Percentiles rank a stretch among this genome's conserved stretches.
Evolutionary conservation across 176 grass and related monocot species (phyloP).

Genomic region (Oryza meridionalis): DNA sequence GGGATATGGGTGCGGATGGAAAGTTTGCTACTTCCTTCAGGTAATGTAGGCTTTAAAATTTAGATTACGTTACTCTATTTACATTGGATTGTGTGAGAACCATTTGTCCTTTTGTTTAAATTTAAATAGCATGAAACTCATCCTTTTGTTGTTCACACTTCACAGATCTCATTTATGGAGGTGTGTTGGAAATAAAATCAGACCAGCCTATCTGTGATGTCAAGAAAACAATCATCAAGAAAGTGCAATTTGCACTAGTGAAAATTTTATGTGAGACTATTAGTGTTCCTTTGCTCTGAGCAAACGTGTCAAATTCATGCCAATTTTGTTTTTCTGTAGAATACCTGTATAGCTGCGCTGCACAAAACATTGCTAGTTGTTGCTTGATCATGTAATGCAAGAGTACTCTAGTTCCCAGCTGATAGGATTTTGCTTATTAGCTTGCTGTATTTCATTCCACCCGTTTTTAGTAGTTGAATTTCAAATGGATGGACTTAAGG

Average conservation of each 20-base stretch:
- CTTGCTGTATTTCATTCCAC: neutral
- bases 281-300: neutral
- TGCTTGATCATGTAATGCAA: neutral
- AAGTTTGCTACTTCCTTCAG: conserved; percentile 8
- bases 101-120: neutral
- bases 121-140: neutral
- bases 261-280: neutral
- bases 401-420: neutral
- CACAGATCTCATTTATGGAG: conserved; percentile 23
- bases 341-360: neutral
- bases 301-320: conserved; percentile 4
- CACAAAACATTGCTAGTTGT: neutral
- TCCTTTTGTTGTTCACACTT: conserved; percentile 34
- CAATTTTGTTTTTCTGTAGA: neutral
- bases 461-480: neutral
- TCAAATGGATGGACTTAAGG: neutral
- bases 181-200: conserved; percentile 17
- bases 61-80: neutral
- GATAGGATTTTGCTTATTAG: conserved; percentile 16
- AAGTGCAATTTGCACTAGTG: conserved; percentile 26
- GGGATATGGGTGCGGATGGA: neutral
- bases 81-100: conserved; percentile 2
- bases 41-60: neutral
- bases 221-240: conserved; percentile 14
- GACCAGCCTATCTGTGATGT: neutral